These are phyloP conservation scores for Trametes coccinea DNA, from an alignment of 768 basidiomycete genomes.

Conservation along the genomic window DNA sequence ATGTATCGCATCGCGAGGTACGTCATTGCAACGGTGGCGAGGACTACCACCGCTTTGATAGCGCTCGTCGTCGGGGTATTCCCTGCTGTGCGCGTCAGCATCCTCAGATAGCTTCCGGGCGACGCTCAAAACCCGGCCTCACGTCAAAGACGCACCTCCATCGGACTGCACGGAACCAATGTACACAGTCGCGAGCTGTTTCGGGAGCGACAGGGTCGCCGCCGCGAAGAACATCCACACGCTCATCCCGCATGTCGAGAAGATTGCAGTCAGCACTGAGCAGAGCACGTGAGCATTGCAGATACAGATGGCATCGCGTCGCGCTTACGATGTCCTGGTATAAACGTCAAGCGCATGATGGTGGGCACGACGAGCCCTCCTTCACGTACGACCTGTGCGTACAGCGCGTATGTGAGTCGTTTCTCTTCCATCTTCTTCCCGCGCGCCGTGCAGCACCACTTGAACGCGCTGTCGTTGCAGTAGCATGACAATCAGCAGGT, in stretches of 20 bases:
- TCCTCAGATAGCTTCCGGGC: background rate
- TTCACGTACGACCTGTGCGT: slow-evolving; percentile 67
- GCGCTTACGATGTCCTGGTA: slow-evolving; percentile 76
- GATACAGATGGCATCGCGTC: slow-evolving; percentile 10
- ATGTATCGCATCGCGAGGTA: slow-evolving; percentile 82
- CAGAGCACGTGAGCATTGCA: background rate
- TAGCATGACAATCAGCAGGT: background rate
- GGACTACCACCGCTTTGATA: slow-evolving; percentile 67
- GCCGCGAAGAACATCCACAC: slow-evolving; percentile 73
- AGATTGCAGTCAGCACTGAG: slow-evolving; percentile 78
- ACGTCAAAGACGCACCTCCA: background rate
- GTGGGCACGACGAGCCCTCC: slow-evolving; percentile 85
- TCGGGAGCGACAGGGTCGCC: slow-evolving; percentile 76
- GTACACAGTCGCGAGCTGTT: slow-evolving; percentile 89
- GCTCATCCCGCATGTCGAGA: slow-evolving; percentile 83
- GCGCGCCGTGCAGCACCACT: slow-evolving; percentile 69
- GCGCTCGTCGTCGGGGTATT: slow-evolving; percentile 43
- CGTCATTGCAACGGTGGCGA: slow-evolving; percentile 67
- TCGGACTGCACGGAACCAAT: slow-evolving; percentile 51
- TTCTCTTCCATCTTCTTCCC: slow-evolving; percentile 61
- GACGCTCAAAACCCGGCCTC: background rate
- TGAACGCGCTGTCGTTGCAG: slow-evolving; percentile 62
- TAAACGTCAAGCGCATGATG: slow-evolving; percentile 72
- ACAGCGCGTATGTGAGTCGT: slow-evolving; percentile 47
- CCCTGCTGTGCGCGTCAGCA: background rate